These are phyloP conservation scores for Pseudogymnoascus sp. DNA, from an alignment of 2,329 filamentous ascomycete genomes.

Conservation along the genomic window DNA sequence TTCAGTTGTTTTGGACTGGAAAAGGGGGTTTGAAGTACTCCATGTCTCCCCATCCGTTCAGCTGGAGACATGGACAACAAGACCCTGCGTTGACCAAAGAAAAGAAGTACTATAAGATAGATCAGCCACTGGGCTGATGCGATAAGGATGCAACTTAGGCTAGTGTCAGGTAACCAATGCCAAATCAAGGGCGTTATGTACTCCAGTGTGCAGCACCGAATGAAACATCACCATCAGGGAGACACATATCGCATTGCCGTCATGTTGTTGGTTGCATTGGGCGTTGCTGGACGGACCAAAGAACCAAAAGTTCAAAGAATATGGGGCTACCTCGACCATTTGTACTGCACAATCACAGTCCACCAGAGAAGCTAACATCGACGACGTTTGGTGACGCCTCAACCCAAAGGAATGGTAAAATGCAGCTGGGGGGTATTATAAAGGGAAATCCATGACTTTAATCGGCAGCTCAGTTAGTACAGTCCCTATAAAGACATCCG, in stretches of 20 bases:
- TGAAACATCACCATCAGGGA: not conserved
- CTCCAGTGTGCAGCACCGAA: not conserved
- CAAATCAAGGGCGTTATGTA: not conserved
- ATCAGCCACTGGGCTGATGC: not conserved
- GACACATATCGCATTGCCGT: not conserved
- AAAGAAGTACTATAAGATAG: not conserved
- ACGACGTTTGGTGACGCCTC: not conserved
- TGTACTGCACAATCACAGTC: not conserved
- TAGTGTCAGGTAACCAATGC: not conserved
- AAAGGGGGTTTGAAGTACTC: not conserved
- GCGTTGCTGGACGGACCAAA: not conserved
- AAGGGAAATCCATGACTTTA: not conserved
- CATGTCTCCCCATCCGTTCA: not conserved
- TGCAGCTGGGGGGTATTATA: not conserved
- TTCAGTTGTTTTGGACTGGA: not conserved
- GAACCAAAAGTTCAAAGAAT: not conserved
- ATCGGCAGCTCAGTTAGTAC: not conserved
- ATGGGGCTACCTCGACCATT: not conserved
- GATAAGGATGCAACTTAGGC: constrained; percentile 2
- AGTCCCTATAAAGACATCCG: not conserved
- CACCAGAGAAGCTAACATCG: not conserved
- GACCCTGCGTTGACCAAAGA: not conserved
- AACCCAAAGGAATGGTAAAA: not conserved
- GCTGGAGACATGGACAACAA: not conserved
- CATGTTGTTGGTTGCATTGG: not conserved